Percentiles rank a stretch among this genome's conserved stretches.
Evolutionary conservation across 805 yeast species (phyloP).

Genomic region (Myxozyma kluyveri): DNA sequence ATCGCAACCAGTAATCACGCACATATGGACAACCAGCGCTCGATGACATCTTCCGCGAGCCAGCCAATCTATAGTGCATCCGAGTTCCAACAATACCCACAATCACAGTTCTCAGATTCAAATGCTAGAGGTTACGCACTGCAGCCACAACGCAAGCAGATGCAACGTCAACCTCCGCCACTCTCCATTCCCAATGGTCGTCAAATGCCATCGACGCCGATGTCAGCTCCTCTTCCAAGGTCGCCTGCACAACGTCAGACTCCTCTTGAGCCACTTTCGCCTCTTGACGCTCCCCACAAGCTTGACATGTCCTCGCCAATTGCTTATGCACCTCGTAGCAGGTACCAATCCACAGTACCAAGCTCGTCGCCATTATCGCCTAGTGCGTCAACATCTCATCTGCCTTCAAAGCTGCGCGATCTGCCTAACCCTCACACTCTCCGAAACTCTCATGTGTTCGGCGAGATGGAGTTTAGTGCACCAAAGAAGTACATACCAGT

Average conservation of each 20-base stretch:
- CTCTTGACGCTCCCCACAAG: conserved; percentile 27
- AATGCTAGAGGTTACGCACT: too few species aligned
- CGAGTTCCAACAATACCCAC: too few species aligned
- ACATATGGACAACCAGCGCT: too few species aligned
- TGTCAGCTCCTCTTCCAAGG: background rate
- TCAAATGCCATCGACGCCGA: too few species aligned
- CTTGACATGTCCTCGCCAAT: conserved; percentile 24
- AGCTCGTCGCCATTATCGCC: conserved; percentile 7
- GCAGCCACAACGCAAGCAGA: too few species aligned
- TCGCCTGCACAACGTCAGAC: conserved; percentile 9
- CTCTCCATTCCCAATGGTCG: too few species aligned
- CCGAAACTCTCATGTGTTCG: conserved; percentile 26
- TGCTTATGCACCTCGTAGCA: conserved; percentile 23
- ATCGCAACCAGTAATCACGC: too few species aligned
- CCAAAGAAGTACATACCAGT: conserved; percentile 11
- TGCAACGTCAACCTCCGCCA: too few species aligned
- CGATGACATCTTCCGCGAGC: too few species aligned
- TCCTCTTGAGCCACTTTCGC: conserved; percentile 26
- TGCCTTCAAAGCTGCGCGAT: conserved; percentile 14
- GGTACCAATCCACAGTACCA: background rate
- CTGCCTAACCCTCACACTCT: conserved; percentile 28
- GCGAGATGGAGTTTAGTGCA: conserved; percentile 30
- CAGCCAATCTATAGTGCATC: too few species aligned
- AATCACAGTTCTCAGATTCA: too few species aligned
- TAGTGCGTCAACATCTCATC: conserved; percentile 17